Evolutionary conservation across 2,329 filamentous ascomycete species (phyloP), one percentile per base, ranked within the genome.

Genomic region (Colletotrichum cuscutae): DNA sequence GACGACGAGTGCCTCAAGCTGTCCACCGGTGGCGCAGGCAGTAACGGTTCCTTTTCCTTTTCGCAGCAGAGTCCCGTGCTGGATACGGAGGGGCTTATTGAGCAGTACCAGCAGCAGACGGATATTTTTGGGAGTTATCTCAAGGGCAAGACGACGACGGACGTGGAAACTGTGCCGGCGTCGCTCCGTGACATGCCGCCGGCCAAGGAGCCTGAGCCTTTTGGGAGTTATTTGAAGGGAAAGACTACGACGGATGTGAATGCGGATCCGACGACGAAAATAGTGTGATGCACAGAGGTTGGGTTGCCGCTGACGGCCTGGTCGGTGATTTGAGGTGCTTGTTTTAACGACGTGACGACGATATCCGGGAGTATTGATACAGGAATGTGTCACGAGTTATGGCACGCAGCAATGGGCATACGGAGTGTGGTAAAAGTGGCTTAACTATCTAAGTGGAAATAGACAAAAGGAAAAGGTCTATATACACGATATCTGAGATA

Each of bases 1-100:
- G 42, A 70, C 12, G 70, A 72, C 53, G 65, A 72, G 1, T 63
- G 61, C 42, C 22, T 70, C 42, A 60, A 72, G 35, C 22, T 61
- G 5, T n/a, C 52, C 5, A 46, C 7, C 7, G 56, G 24, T 4
- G 54, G 24, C 8, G 54, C 65, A 1, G 42, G 42, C 2, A 46
- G 19, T 5, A 46, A 19, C 8, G 54, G 59, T 7, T 26, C 54
- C 5, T 54, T 59, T 5, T 60, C 65, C 2, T 58, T 52, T 26
- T 60, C 35, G 13, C 66, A 60, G 12, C 66, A 68, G 1, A 70
- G 59, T 1, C 35, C 66, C 13, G 69, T 35, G 9, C 3, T 54
- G 59, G 65, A 70, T 4, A 70, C 56, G 26, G 35, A 53, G 22
- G 54, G 35, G 1, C 22, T 65, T 7, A 15, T 59, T 9, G 37